Evolutionary conservation across 2,329 filamentous ascomycete species (phyloP).

Genomic region (Pseudogymnoascus sp.): DNA sequence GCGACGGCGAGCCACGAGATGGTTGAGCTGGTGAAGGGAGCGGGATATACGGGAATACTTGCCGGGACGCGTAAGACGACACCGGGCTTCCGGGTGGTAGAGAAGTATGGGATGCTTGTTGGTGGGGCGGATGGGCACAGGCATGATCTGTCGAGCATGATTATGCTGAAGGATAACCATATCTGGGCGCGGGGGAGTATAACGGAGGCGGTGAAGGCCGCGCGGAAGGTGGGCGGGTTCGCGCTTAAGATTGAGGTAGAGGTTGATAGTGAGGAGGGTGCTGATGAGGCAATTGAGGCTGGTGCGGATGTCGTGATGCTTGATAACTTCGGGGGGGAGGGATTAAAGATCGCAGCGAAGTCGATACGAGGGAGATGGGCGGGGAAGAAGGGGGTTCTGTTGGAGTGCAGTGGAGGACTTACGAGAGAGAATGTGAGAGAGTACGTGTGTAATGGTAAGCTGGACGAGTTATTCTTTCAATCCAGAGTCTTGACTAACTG

Average conservation of each 20-base stretch:
- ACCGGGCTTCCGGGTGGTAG: conserved; percentile 86
- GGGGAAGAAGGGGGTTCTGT: conserved; percentile 63
- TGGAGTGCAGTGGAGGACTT: conserved; percentile 90
- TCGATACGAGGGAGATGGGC: conserved; percentile 75
- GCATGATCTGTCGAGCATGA: conserved; percentile 88
- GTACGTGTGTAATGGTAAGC: conserved; percentile 68
- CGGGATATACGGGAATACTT: conserved; percentile 75
- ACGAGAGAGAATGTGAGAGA: conserved; percentile 73
- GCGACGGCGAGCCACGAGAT: conserved; percentile 60
- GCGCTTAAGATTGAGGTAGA: conserved; percentile 94
- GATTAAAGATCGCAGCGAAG: conserved; percentile 65
- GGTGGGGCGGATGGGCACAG: conserved; percentile 88
- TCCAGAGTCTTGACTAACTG: conserved; percentile 1
- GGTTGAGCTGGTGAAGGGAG: conserved; percentile 47
- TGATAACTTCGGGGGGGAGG: conserved; percentile 83
- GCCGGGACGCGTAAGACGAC: conserved; percentile 96
- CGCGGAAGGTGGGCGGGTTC: conserved; percentile 79
- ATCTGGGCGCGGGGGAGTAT: conserved; percentile 88
- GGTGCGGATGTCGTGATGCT: conserved; percentile 96
- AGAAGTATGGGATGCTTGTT: conserved; percentile 96
- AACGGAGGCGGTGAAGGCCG: conserved; percentile 73
- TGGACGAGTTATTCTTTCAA: conserved; percentile 15
- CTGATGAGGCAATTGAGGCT: conserved; percentile 81
- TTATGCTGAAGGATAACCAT: conserved; percentile 99
- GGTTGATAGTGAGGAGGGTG: conserved; percentile 79